Conservation (phyloP, 2,329 filamentous ascomycete species). For the Fusarium domesticum region DNA sequence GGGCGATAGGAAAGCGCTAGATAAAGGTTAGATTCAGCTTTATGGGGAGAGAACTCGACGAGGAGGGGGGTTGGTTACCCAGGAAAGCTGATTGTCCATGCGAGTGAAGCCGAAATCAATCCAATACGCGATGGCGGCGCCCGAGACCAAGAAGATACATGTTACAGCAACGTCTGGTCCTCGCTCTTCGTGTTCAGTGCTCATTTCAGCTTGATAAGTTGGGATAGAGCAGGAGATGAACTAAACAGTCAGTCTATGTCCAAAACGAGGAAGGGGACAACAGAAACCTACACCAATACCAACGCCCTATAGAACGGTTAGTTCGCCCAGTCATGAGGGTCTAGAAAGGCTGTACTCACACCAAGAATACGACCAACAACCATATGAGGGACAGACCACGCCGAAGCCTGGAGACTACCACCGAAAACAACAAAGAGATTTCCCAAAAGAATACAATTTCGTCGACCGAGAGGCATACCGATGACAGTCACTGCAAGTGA, state of each 20-base stretch:
- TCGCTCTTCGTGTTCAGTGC: constrained; percentile 1
- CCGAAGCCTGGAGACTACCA: constrained; percentile 9
- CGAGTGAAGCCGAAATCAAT: constrained; percentile 14
- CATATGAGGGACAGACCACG: constrained; percentile 13
- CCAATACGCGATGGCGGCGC: constrained; percentile 13
- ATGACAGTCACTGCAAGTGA: constrained; percentile 9
- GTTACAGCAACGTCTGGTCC: constrained; percentile 11
- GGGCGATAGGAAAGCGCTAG: neutral
- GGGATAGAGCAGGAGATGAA: constrained; percentile 14
- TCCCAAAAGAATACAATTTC: constrained; percentile 8
- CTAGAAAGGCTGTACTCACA: neutral
- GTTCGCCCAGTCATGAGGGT: neutral
- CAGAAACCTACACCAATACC: neutral
- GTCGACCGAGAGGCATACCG: constrained; percentile 12
- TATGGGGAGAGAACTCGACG: too few relatives aligned
- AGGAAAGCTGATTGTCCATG: constrained; percentile 10
- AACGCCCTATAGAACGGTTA: neutral
- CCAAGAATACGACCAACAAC: constrained; percentile 10
- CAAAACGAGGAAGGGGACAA: neutral
- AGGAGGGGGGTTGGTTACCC: constrained; percentile 6
- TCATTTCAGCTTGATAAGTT: constrained; percentile 12
- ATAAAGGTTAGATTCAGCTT: too few relatives aligned
- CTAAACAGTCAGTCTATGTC: neutral
- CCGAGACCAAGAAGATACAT: constrained; percentile 10
- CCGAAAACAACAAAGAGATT: constrained; percentile 8